Evolutionary conservation across 306 rosid genomes (phyloP), one percentile per base, ranked within the genome.

Genomic region (Dalbergia cochinchinensis): DNA sequence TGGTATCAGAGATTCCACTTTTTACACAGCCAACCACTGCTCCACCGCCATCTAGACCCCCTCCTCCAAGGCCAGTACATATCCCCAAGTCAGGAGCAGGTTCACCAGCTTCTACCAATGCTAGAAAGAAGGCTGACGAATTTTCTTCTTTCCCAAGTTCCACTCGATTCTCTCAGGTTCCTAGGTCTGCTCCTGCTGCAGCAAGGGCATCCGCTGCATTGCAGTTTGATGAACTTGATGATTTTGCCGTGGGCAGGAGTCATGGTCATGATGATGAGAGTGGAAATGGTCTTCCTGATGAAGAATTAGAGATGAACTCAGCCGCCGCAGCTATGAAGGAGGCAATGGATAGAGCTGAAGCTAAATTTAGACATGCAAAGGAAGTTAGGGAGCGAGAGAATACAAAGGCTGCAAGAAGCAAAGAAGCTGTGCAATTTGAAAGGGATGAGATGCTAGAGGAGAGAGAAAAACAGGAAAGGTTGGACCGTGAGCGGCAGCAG

Each of bases 21-120:
- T 83, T 85, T 79, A 96, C 99, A 55, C 97, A 87, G 65, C 97
- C 99, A 60, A 93, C 98, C n/a, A 70, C 79, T 88, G 97, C 98
- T 82, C 99, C 98, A 54, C 98, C 99, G 62, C 99, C 99, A 63
- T 93, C 98, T 81, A 90, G 99, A 78, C 98, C 99, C 68, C 99
- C 98, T 57, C 99, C 99, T 80, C 99, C 99, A 62, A 84, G 89
- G 44, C 98, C 99, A 3, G 94, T 88, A 76, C 87, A 90, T 62
- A 85, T 87, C 77, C 78, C 88, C 34, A 92, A 85, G 85, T 72
- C 88, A 68, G 89, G 89, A 79, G 47, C 82, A 71, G 87, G 86
- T 69, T 83, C 83, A 6, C 39, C 85, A 60, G 80, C 82, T 57
- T 84, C 91, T 68, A 51, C 85, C 35, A 87, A 84, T 83, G 79